A percentile compares a stretch with the other conserved stretches of the same genome.
These are phyloP conservation scores for Lathyrus sativus DNA, from an alignment of 306 rosid species.

Conservation along the genomic window DNA sequence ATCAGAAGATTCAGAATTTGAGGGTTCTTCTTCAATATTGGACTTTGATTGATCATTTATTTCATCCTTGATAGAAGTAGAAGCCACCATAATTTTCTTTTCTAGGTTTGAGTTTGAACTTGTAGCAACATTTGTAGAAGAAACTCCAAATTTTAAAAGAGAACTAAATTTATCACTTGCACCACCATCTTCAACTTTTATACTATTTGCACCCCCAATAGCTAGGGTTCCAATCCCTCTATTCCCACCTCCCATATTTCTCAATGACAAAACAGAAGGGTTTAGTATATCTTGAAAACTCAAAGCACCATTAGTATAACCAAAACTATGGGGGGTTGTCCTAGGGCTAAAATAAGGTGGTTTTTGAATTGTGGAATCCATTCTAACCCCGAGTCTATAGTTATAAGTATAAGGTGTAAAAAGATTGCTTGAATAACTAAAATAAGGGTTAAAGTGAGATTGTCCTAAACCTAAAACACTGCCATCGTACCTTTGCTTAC, in stretches of 20 bases:
- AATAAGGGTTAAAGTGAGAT: constrained; percentile 34
- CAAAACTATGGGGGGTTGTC: constrained; percentile 2
- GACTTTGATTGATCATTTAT: constrained; percentile 14
- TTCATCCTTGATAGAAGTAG: background rate
- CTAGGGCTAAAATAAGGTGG: constrained; percentile 39
- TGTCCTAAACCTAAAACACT: constrained; percentile 33
- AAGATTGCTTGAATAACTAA: constrained; percentile 39
- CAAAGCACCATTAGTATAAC: constrained; percentile 23
- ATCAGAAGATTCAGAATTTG: constrained; percentile 16
- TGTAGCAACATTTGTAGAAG: background rate
- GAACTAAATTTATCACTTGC: background rate
- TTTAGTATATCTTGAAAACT: background rate
- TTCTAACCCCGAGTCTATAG: constrained; percentile 49
- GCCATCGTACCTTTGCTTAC: constrained; percentile 50
- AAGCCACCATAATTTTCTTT: background rate
- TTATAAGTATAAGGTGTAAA: constrained; percentile 31
- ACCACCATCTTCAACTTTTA: background rate
- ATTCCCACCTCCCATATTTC: constrained; percentile 2
- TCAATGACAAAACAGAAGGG: background rate
- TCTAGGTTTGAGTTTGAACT: background rate
- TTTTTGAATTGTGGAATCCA: constrained; percentile 71
- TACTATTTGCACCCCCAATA: background rate
- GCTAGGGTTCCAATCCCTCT: background rate
- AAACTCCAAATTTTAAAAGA: background rate
- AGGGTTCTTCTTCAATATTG: constrained; percentile 23